Evolutionary conservation across 139 green algal genomes (phyloP).

Genomic region (Astrephomene gubernaculifera): DNA sequence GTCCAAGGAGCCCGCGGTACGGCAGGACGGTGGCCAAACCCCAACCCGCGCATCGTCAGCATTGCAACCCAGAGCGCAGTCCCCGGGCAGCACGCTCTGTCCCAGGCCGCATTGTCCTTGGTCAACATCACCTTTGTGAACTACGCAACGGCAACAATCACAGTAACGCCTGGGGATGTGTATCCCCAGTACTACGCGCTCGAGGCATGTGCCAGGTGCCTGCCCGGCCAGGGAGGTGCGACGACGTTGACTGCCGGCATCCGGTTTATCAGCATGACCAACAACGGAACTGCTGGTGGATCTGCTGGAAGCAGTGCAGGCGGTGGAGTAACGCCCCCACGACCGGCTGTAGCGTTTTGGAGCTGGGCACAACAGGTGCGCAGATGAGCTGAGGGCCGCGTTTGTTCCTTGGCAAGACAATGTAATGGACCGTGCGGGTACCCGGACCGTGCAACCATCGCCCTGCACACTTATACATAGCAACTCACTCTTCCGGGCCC

Average conservation of each 20-base stretch:
- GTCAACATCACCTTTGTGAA: constrained; percentile 62
- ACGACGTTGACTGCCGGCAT: constrained; percentile 43
- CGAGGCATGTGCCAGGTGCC: constrained; percentile 41
- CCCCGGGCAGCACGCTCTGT: background rate
- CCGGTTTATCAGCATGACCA: constrained; percentile 19
- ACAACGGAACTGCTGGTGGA: background rate
- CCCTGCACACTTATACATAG: background rate
- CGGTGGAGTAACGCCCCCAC: background rate
- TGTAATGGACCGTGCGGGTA: background rate
- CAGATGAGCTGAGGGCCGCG: background rate
- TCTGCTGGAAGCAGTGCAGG: background rate
- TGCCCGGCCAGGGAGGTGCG: constrained; percentile 49
- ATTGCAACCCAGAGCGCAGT: constrained; percentile 53
- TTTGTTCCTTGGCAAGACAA: background rate
- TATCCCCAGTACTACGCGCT: constrained; percentile 27
- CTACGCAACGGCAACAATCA: background rate
- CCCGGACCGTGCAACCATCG: background rate
- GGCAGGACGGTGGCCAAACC: constrained; percentile 39
- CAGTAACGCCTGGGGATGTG: no score
- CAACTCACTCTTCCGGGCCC: background rate
- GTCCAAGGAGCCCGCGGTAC: constrained; percentile 36
- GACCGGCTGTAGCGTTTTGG: background rate
- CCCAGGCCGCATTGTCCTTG: constrained; percentile 7
- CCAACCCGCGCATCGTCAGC: constrained; percentile 40
- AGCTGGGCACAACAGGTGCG: constrained; percentile 26